Conservation (phyloP, 208 protist species). For the Herpetomonas muscarum region DNA sequence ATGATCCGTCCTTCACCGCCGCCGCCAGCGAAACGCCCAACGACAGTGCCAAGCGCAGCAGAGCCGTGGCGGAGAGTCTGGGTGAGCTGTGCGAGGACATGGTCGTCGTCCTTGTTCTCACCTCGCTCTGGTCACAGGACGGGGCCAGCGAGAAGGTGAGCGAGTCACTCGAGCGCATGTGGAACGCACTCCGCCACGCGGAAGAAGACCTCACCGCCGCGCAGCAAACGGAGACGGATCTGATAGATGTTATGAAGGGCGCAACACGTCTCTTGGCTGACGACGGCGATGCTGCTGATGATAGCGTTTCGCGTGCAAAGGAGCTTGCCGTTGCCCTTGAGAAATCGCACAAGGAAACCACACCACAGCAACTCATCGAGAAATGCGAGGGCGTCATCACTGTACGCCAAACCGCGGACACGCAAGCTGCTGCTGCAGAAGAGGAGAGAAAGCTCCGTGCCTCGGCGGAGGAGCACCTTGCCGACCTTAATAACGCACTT, state of each 20-base stretch:
- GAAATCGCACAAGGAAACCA: too few relatives aligned
- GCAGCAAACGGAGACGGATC: not conserved
- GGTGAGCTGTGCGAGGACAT: conserved; percentile 36
- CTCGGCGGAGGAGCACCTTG: not conserved
- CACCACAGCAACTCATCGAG: too few relatives aligned
- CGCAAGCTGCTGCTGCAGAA: too few relatives aligned
- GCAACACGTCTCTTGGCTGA: too few relatives aligned
- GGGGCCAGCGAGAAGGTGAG: conserved; percentile 30
- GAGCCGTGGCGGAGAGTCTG: not conserved
- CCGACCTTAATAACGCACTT: not conserved
- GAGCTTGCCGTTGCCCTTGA: too few relatives aligned
- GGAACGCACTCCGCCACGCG: conserved; percentile 19
- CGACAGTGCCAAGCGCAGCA: not conserved
- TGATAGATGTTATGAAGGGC: not conserved
- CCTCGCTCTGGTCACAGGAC: conserved; percentile 37
- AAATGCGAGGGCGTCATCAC: too few relatives aligned
- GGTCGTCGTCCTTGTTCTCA: conserved; percentile 35
- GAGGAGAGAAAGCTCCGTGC: conserved; percentile 7
- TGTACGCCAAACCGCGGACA: too few relatives aligned
- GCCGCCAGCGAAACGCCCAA: not conserved
- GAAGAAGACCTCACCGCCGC: conserved; percentile 6
- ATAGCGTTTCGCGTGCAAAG: not conserved
- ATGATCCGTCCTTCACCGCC: not conserved
- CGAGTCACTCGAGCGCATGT: conserved; percentile 35
- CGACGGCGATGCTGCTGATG: not conserved